Percentiles rank a stretch among this genome's conserved stretches.
Evolutionary conservation across 2,329 filamentous ascomycete species (phyloP).

Genomic region (Exophiala viscosa): DNA sequence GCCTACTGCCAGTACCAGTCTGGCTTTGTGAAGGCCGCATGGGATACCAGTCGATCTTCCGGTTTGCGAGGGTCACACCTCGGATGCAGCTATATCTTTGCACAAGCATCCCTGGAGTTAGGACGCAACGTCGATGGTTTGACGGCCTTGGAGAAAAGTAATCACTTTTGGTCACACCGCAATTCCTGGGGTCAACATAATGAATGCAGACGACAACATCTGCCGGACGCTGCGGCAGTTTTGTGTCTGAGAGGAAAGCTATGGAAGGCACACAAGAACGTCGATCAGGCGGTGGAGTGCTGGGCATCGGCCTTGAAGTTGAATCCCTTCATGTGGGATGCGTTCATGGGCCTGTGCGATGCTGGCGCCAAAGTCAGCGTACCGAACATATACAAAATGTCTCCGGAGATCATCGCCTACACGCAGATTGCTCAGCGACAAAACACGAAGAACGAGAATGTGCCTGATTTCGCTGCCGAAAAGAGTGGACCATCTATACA

Average conservation of each 20-base stretch:
- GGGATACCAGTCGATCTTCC: conserved; percentile 71
- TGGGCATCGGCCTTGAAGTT: conserved; percentile 84
- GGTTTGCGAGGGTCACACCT: conserved; percentile 70
- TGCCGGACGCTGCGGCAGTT: conserved; percentile 81
- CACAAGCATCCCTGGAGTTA: conserved; percentile 77
- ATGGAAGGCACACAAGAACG: conserved; percentile 73
- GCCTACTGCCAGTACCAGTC: conserved; percentile 80
- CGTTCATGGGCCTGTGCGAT: conserved; percentile 83
- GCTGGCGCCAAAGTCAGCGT: conserved; percentile 69
- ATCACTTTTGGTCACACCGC: conserved; percentile 68
- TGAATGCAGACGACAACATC: conserved; percentile 66
- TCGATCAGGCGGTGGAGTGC: conserved; percentile 76
- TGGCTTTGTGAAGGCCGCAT: conserved; percentile 79
- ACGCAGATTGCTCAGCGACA: conserved; percentile 32
- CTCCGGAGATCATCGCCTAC: conserved; percentile 57
- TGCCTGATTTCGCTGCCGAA: conserved; percentile 33
- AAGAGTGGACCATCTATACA: conserved; percentile 33
- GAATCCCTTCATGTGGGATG: conserved; percentile 98
- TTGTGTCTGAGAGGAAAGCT: conserved; percentile 82
- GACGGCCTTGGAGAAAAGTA: conserved; percentile 75
- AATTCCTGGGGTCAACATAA: conserved; percentile 79
- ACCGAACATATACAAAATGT: conserved; percentile 80
- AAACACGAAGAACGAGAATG: conserved; percentile 30
- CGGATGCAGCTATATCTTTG: conserved; percentile 87
- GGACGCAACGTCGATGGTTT: conserved; percentile 79